These are phyloP conservation scores for Pyrus hybrid DNA, from an alignment of 331 rosid species.

Conservation along the genomic window DNA sequence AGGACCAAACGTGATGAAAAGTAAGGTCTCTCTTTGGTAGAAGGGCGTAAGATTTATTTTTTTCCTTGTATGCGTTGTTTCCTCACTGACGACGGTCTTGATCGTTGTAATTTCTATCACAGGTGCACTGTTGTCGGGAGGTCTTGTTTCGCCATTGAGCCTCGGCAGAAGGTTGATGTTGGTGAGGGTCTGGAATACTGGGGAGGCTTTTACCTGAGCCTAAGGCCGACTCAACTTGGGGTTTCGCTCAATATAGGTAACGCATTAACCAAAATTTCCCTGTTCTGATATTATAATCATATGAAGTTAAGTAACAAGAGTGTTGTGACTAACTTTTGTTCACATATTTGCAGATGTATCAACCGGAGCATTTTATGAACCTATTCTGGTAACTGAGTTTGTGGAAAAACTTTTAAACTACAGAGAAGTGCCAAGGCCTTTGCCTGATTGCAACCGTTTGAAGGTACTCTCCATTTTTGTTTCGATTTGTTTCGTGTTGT, in stretches of 20 bases:
- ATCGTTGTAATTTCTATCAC: conserved; percentile 25
- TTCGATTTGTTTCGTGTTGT: neutral
- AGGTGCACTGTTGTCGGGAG: conserved; percentile 3
- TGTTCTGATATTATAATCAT: neutral
- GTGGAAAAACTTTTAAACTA: conserved; percentile 17
- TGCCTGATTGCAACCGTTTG: conserved; percentile 38
- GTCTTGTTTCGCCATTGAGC: neutral
- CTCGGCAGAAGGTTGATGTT: neutral
- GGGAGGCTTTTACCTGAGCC: conserved; percentile 5
- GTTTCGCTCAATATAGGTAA: conserved; percentile 53
- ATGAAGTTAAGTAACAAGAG: neutral
- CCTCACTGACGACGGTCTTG: conserved; percentile 28
- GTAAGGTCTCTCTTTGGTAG: conserved; percentile 9
- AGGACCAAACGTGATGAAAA: conserved; percentile 32
- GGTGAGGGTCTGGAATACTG: neutral
- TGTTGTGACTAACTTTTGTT: neutral
- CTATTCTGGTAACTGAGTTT: conserved; percentile 33
- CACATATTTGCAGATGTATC: conserved; percentile 54
- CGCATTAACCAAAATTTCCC: neutral
- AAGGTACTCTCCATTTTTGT: conserved; percentile 29
- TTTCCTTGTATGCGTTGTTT: neutral
- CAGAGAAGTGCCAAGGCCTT: conserved; percentile 23
- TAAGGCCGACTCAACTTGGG: conserved; percentile 77
- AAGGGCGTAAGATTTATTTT: neutral
- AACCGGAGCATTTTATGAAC: conserved; percentile 52